A percentile compares a stretch with the other conserved stretches of the same genome.
phyloP scores from a whole-genome alignment of 1,284 basidiomycete species.

The Ganoderma lingzhi region DNA sequence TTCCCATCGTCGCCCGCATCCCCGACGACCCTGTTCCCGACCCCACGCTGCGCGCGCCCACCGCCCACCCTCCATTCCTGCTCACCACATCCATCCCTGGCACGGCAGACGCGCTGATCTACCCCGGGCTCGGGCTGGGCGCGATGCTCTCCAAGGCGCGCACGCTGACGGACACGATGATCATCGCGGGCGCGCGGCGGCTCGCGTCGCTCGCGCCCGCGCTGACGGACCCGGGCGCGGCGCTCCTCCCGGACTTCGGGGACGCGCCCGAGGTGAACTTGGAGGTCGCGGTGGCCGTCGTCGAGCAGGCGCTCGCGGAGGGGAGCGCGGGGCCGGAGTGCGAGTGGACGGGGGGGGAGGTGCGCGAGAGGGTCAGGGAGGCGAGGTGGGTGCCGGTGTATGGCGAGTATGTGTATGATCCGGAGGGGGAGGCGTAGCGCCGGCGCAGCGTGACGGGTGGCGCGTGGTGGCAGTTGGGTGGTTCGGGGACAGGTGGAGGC shows the following conservation, averaged over 20 bases:
- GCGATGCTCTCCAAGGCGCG: conserved; percentile 70
- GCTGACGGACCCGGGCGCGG: conserved; percentile 66
- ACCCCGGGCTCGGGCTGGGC: conserved; percentile 83
- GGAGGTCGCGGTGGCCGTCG: conserved; percentile 84
- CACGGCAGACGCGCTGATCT: conserved; percentile 72
- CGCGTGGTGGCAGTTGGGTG: neutral
- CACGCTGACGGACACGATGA: conserved; percentile 76
- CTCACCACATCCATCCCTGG: neutral
- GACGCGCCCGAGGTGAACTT: conserved; percentile 77
- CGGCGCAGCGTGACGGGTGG: neutral
- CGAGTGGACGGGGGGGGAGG: conserved; percentile 55
- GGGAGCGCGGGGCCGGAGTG: conserved; percentile 63
- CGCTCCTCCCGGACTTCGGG: conserved; percentile 77
- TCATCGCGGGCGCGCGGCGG: conserved; percentile 77
- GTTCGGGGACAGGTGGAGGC: neutral
- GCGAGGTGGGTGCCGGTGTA: conserved; percentile 72
- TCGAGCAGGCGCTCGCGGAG: conserved; percentile 79
- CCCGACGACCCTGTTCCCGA: neutral
- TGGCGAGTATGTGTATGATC: conserved; percentile 68
- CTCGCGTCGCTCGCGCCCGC: conserved; percentile 84
- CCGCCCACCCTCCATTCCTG: neutral
- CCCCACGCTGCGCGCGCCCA: neutral
- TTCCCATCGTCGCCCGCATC: neutral
- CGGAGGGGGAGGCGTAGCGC: conserved; percentile 51
- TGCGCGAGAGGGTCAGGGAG: conserved; percentile 58